These are phyloP conservation scores for Sugiyamaella grinbergsii DNA, from an alignment of 1,139 yeast species.

Conservation along the genomic window DNA sequence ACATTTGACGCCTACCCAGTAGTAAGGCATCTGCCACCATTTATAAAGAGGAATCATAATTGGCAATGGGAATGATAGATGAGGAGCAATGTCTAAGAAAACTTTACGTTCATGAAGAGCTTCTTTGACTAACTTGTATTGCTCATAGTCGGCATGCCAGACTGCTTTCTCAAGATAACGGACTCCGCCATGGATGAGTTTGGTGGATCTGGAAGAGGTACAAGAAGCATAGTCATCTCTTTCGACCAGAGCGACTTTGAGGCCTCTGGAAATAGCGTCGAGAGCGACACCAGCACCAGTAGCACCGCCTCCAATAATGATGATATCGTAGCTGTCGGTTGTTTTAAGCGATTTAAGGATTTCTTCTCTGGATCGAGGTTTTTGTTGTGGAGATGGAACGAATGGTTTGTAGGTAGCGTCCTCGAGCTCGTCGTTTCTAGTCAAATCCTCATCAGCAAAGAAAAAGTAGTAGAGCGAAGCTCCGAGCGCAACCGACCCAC, in stretches of 20 bases:
- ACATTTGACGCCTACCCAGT: conserved; percentile 87
- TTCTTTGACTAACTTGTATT: conserved; percentile 88
- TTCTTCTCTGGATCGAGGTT: conserved; percentile 37
- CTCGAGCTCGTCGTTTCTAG: conserved; percentile 13
- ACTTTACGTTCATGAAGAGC: conserved; percentile 91
- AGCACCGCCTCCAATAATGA: conserved; percentile 95
- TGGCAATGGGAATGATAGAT: conserved; percentile 81
- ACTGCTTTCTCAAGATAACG: conserved; percentile 94
- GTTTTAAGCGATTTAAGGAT: conserved; percentile 29
- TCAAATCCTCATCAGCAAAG: conserved; percentile 11
- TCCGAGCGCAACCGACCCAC: conserved; percentile 7
- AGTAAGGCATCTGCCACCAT: conserved; percentile 96
- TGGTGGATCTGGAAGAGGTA: conserved; percentile 92
- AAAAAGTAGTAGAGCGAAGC: conserved; percentile 11
- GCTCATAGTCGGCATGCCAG: conserved; percentile 82
- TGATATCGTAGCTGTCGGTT: conserved; percentile 58
- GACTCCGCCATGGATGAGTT: conserved; percentile 98
- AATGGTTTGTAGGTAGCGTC: conserved; percentile 24
- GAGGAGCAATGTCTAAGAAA: conserved; percentile 91
- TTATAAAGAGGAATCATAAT: conserved; percentile 93
- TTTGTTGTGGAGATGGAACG: conserved; percentile 20
- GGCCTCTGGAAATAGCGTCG: conserved; percentile 89
- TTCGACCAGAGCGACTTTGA: conserved; percentile 84
- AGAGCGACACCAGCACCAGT: conserved; percentile 93
- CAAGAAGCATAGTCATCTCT: conserved; percentile 89